phyloP scores from a whole-genome alignment of 352 stramenopile genomes.

The Globisporangium acanthophoron region DNA sequence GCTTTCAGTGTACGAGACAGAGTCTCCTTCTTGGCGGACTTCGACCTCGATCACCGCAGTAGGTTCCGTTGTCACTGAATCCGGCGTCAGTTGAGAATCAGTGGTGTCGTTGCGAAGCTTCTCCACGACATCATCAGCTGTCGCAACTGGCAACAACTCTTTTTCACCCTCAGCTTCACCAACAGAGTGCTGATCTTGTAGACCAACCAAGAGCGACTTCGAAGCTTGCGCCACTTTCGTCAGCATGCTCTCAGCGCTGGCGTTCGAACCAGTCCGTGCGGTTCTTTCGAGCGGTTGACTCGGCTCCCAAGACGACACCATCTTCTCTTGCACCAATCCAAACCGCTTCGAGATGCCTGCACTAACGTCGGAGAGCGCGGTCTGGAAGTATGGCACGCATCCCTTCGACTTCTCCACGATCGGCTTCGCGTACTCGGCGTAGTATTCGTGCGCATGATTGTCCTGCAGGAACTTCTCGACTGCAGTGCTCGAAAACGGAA shows the following conservation, averaged over 20 bases:
- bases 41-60: conserved; percentile 2
- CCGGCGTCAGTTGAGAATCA: not conserved
- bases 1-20: not conserved
- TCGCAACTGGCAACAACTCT: not conserved
- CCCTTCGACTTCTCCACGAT: conserved; percentile 29
- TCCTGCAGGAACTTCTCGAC: not conserved
- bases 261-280: not conserved
- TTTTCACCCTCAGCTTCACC: not conserved
- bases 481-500: conserved; percentile 32
- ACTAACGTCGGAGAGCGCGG: conserved; percentile 15
- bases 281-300: not conserved
- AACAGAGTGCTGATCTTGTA: conserved; percentile 1
- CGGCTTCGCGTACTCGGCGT: conserved; percentile 30
- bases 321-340: not conserved
- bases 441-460: conserved; percentile 21
- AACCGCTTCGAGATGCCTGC: not conserved
- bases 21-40: not conserved
- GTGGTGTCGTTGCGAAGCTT: not conserved
- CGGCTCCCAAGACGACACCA: not conserved
- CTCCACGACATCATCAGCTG: too few relatives aligned
- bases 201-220: conserved; percentile 17
- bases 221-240: conserved; percentile 30
- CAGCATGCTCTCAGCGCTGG: conserved; percentile 6
- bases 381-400: conserved; percentile 21
- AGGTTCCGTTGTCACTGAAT: not conserved